Evolutionary conservation across 2,329 filamentous ascomycete species (phyloP), one percentile per base, ranked within the genome.

Genomic region (Nemania bipapillata): DNA sequence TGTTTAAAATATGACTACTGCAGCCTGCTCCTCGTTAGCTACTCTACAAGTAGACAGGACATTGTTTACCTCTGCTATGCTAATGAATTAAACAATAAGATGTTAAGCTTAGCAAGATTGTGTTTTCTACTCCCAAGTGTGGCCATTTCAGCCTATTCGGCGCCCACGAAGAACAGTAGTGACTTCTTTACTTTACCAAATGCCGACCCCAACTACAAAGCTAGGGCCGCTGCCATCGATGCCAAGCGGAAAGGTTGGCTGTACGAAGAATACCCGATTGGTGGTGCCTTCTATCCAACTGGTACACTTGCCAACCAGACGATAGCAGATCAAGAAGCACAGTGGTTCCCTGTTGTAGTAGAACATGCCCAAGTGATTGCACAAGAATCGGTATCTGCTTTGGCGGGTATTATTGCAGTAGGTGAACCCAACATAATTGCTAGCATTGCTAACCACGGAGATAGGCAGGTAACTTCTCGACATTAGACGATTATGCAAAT

Each of bases 231-330:
- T 17, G 22, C 59, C 3, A 58, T 59, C 9, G 47, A 47, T 4
- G 37, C 47, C 24, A 63, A 67, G 49, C 53, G 59, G 20, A 59
- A 63, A 20, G 59, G 65, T 35, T 63, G 59, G 59, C 26, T 63
- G 9, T 67, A 67, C 15, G 22, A 24, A 32, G 47, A 54, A 47
- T 63, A 54, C 32, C 53, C 65, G 53, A 35, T 67, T 15, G 65
- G 65, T 4, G 65, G 59, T 40, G 65, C 65, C 32, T 59, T 49
- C n/a, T 67, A 67, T 35, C 65, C 65, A n/a, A 59, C 59, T 2
- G 59, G 65, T 12, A 49, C 17, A 49, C 53, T 67, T 49, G 59
- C 65, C 20, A 67, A 63, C 30, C 6, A 64, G 30, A 67, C 65
- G 12, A 63, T 67, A 59, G 40, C 59, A 32, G 40, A 40, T n/a